A percentile compares a stretch with the other conserved stretches of the same genome.
These are phyloP conservation scores for Cercospora sp. DNA, from an alignment of 2,329 filamentous ascomycete species.

Conservation along the genomic window DNA sequence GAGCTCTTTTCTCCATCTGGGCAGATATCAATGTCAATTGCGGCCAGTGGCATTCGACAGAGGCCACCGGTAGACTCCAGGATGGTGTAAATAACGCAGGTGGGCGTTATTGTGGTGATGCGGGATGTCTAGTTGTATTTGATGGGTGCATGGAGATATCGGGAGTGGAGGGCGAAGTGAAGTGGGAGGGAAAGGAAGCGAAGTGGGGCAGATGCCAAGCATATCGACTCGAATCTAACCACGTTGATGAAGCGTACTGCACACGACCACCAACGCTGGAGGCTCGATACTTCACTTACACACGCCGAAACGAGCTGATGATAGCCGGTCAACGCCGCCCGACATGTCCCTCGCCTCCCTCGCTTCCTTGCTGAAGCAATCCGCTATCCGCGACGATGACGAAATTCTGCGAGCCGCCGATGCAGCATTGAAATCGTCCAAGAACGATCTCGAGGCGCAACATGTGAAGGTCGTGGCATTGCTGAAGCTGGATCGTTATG, in stretches of 20 bases:
- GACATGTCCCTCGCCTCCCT: conserved; percentile 39
- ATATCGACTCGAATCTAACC: conserved; percentile 1
- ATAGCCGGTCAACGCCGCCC: background rate
- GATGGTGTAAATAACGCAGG: background rate
- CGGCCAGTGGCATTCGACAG: background rate
- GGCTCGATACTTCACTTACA: background rate
- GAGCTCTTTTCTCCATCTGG: background rate
- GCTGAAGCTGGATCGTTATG: conserved; percentile 78
- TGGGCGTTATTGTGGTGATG: background rate
- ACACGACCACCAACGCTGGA: background rate
- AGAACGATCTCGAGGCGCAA: conserved; percentile 60
- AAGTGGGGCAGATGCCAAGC: background rate
- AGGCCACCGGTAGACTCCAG: background rate
- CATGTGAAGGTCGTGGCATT: conserved; percentile 73
- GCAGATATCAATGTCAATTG: background rate
- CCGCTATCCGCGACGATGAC: conserved; percentile 68
- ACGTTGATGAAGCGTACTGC: background rate
- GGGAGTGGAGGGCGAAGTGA: background rate
- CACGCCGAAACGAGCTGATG: background rate
- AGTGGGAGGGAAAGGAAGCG: background rate
- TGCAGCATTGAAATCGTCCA: conserved; percentile 58
- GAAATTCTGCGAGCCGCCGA: conserved; percentile 68
- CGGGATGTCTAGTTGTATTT: background rate
- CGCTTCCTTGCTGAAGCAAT: conserved; percentile 57
- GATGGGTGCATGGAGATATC: background rate